Base-by-base conservation (phyloP, 306 rosid genomes). In the Trifolium fragiferum region DNA sequence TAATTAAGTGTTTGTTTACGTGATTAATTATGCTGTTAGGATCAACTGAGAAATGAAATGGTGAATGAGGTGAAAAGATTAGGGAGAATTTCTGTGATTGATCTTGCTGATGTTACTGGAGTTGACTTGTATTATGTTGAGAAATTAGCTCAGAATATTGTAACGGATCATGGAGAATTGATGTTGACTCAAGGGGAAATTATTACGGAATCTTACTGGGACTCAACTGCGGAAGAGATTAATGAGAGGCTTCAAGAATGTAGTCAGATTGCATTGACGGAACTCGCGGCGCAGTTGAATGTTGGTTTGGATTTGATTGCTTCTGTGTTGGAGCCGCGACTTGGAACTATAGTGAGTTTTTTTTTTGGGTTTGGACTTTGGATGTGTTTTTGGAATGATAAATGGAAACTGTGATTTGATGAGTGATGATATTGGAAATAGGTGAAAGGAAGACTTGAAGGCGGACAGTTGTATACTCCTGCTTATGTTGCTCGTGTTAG, bases 361-460 rank as follows among this genome's bases (percentile, higher is more conserved):
- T 16, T 16, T 20, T 30, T 60, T 5, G 7, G 23, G 14, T 61
- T 80, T 80, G 47, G 3, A 4, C 25, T 61, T 80, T 80, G 47
- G 2, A 4, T 50, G 1, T 78, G 66, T n/a, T 32, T 82, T 65
- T 76, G 49, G 70, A 59, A 32, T 59, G 2, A 27, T 30, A 40
- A 12, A 7, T 57, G 32, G 23, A 37, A 47, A 23, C 46, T 54
- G 49, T 59, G 19, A 21, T 66, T 37, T 81, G 71, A 32, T 75
- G 12, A 43, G 43, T 50, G 63, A 20, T 79, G 23, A 71, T 46
- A 66, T 68, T 68, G 78, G 13, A 67, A 46, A 67, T 80, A 93
- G 99, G 97, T 95, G 77, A 89, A 89, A 88, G 99, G 99, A 32
- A 85, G 98, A 87, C 99, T 95, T 78, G 99, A 95, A 89, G 98